Evolutionary conservation across 2,329 filamentous ascomycete species (phyloP).

Genomic region (Pyricularia grisea): DNA sequence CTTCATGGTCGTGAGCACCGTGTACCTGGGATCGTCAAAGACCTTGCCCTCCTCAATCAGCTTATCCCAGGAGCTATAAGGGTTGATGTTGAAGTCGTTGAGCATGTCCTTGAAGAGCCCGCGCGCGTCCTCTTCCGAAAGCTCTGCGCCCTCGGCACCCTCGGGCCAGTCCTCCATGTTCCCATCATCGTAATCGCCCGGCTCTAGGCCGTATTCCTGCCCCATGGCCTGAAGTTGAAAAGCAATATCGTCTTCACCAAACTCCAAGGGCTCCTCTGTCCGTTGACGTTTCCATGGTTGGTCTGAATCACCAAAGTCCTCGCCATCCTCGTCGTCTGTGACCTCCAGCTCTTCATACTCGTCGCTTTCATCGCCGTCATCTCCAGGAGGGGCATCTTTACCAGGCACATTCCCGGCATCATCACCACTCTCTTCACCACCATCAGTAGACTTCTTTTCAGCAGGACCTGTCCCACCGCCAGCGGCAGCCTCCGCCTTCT

Average conservation of each 20-base stretch:
- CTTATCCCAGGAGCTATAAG: slow-evolving; percentile 87
- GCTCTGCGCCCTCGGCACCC: slow-evolving; percentile 57
- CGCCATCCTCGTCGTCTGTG: slow-evolving; percentile 45
- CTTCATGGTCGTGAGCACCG: slow-evolving; percentile 71
- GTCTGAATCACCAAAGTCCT: slow-evolving; percentile 36
- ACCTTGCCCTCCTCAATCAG: slow-evolving; percentile 74
- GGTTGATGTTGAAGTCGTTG: slow-evolving; percentile 71
- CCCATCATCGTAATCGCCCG: slow-evolving; percentile 65
- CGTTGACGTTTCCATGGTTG: slow-evolving; percentile 38
- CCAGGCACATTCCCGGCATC: slow-evolving; percentile 14
- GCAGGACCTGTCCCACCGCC: slow-evolving; percentile 5
- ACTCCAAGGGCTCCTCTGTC: slow-evolving; percentile 56
- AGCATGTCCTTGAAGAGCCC: slow-evolving; percentile 79
- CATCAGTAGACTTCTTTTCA: slow-evolving; percentile 7
- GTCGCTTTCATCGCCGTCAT: slow-evolving; percentile 47
- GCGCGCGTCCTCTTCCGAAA: slow-evolving; percentile 67
- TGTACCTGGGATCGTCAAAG: slow-evolving; percentile 80
- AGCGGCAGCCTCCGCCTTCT: slow-evolving; percentile 32
- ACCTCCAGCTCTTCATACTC: slow-evolving; percentile 75
- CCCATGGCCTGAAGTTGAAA: slow-evolving; percentile 88
- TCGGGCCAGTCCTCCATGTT: slow-evolving; percentile 56
- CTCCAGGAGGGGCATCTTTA: slow-evolving; percentile 18
- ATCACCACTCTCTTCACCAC: slow-evolving; percentile 19
- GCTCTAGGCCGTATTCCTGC: slow-evolving; percentile 69
- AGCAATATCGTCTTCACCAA: slow-evolving; percentile 89